Evolutionary conservation across 1,139 yeast species (phyloP).

Genomic region (Kodamaea sp.): DNA sequence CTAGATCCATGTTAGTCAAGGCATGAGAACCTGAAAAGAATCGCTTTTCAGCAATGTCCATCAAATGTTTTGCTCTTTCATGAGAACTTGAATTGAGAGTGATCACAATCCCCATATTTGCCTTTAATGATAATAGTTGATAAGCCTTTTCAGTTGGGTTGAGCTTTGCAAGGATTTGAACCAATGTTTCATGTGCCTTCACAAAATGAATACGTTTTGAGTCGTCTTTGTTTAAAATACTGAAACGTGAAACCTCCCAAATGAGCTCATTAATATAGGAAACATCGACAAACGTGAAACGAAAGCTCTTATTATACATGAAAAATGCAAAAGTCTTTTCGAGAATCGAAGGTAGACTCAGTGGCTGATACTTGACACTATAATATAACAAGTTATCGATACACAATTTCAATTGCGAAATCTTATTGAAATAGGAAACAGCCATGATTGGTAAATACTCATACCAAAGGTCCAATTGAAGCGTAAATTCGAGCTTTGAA

Average conservation of each 20-base stretch:
- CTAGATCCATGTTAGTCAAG: constrained; percentile 16
- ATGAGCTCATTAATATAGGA: constrained; percentile 11
- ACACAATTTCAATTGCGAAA: constrained; percentile 18
- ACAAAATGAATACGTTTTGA: constrained; percentile 14
- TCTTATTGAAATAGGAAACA: constrained; percentile 15
- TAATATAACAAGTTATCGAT: constrained; percentile 28
- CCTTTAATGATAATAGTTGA: constrained; percentile 24
- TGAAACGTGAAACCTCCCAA: constrained; percentile 13
- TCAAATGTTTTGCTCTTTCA: constrained; percentile 26
- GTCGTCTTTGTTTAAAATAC: constrained; percentile 2
- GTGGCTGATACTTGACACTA: constrained; percentile 24
- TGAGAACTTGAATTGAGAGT: constrained; percentile 25
- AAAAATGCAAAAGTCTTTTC: constrained; percentile 13
- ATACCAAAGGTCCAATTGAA: constrained; percentile 40
- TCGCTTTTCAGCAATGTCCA: constrained; percentile 26
- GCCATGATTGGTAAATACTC: constrained; percentile 17
- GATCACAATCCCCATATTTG: constrained; percentile 39
- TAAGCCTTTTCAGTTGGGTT: constrained; percentile 10
- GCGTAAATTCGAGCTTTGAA: constrained; percentile 27
- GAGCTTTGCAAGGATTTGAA: constrained; percentile 11
- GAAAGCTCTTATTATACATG: constrained; percentile 6
- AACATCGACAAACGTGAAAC: constrained; percentile 6
- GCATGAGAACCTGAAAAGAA: constrained; percentile 15
- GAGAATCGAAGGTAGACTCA: constrained; percentile 18
- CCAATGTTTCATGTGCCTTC: constrained; percentile 31